Conservation (phyloP, 202 grass and related monocot genomes). For the Carex arenaria region DNA sequence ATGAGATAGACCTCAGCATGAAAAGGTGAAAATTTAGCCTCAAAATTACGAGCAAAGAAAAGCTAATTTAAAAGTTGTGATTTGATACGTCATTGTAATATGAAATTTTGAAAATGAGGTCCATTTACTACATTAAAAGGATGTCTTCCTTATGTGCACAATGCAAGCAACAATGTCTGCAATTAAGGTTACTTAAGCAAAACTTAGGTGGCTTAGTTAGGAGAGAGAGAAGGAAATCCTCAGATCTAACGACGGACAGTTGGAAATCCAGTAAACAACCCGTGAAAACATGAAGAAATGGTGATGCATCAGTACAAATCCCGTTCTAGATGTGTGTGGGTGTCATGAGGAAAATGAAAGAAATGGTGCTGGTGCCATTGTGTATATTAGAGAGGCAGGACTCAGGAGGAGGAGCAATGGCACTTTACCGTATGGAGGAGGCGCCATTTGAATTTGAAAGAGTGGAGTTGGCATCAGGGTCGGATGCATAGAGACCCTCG, state of each 20-base stretch:
- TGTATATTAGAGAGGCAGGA: background rate
- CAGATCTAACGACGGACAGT: constrained; percentile 16
- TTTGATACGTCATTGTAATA: background rate
- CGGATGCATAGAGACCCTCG: constrained; percentile 84
- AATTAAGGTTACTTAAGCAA: background rate
- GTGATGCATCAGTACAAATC: background rate
- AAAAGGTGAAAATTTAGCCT: background rate
- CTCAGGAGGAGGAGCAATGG: background rate
- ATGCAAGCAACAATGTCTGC: background rate
- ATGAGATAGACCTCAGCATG: background rate
- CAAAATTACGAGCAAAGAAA: background rate
- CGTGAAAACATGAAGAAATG: background rate
- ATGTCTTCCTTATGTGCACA: background rate
- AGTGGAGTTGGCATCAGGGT: constrained; percentile 39
- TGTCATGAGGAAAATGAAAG: background rate
- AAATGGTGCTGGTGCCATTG: background rate
- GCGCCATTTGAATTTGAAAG: constrained; percentile 25
- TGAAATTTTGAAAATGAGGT: background rate
- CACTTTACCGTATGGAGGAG: constrained; percentile 77
- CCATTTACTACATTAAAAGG: background rate
- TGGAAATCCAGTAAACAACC: background rate
- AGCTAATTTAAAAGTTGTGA: background rate
- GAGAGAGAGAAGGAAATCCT: background rate
- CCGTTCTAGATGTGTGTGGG: background rate
- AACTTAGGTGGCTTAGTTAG: background rate